These are phyloP conservation scores for Corrigiola litoralis DNA, from an alignment of 179 eudicot genomes.

Conservation along the genomic window DNA sequence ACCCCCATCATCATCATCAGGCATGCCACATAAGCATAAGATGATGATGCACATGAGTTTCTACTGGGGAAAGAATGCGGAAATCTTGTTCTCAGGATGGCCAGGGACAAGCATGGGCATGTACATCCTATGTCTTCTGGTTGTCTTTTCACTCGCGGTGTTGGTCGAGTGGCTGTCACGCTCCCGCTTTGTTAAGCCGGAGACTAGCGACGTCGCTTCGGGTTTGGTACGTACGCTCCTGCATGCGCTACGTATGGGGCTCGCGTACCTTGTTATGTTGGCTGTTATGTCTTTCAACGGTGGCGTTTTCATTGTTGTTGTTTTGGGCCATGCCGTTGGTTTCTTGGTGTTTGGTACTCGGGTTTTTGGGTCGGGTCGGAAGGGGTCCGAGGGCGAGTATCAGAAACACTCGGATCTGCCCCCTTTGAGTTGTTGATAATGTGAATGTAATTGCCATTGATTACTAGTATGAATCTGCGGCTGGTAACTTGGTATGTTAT, in stretches of 20 bases:
- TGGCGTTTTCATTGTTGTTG: constrained; percentile 50
- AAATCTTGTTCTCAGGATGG: constrained; percentile 38
- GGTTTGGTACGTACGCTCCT: constrained; percentile 21
- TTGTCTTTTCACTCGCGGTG: constrained; percentile 36
- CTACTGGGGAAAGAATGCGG: constrained; percentile 51
- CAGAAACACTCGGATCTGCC: constrained; percentile 20
- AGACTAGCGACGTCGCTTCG: constrained; percentile 15
- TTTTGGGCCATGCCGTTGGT: constrained; percentile 53
- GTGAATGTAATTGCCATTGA: background rate
- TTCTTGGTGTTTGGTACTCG: constrained; percentile 29
- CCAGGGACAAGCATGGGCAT: constrained; percentile 35
- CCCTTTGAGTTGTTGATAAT: constrained; percentile 25
- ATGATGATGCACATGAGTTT: constrained; percentile 63
- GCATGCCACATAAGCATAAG: constrained; percentile 24
- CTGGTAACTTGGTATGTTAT: background rate
- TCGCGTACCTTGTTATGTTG: constrained; percentile 69
- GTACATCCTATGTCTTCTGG: constrained; percentile 33
- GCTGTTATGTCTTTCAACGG: constrained; percentile 71
- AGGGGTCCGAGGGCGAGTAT: background rate
- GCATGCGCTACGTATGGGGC: constrained; percentile 41
- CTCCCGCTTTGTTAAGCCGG: constrained; percentile 9
- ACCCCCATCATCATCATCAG: constrained; percentile 7
- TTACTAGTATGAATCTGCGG: too few species aligned
- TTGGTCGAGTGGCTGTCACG: constrained; percentile 26
- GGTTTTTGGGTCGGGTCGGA: constrained; percentile 13